These are phyloP conservation scores for Pseudisothecium myosuroides DNA, from an alignment of 225 moss, liverwort and hornwort genomes.

Conservation along the genomic window DNA sequence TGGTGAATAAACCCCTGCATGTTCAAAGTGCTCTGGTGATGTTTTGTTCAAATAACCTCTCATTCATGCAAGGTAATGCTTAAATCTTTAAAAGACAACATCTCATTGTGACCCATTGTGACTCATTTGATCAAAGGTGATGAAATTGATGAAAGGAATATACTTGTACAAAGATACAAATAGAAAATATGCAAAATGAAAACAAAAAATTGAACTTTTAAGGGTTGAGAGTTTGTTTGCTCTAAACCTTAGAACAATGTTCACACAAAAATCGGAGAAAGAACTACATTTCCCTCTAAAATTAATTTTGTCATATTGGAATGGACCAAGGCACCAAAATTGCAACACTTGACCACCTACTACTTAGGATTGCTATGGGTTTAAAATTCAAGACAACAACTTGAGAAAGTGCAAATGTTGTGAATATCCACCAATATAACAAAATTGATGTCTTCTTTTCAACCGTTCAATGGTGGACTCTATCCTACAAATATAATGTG, in stretches of 20 bases:
- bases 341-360: not conserved
- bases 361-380: not conserved
- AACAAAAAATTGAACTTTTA: not conserved
- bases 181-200: not conserved
- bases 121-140: too few species aligned
- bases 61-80: not conserved
- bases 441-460: too few species aligned
- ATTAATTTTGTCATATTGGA: not conserved
- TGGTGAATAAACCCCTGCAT: not conserved
- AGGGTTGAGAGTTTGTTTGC: not conserved
- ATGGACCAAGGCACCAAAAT: fast-evolving
- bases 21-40: not conserved
- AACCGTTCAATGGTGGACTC: too few species aligned
- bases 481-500: not conserved
- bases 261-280: not conserved
- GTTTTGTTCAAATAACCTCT: not conserved
- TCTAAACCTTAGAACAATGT: too few species aligned
- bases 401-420: not conserved
- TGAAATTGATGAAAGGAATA: not conserved
- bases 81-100: not conserved
- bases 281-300: not conserved
- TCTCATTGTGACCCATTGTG: not conserved
- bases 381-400: not conserved
- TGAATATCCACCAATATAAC: not conserved
- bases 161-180: too few species aligned